Conservation (phyloP, 257 asterid species). For the Anisodus acutangulus region DNA sequence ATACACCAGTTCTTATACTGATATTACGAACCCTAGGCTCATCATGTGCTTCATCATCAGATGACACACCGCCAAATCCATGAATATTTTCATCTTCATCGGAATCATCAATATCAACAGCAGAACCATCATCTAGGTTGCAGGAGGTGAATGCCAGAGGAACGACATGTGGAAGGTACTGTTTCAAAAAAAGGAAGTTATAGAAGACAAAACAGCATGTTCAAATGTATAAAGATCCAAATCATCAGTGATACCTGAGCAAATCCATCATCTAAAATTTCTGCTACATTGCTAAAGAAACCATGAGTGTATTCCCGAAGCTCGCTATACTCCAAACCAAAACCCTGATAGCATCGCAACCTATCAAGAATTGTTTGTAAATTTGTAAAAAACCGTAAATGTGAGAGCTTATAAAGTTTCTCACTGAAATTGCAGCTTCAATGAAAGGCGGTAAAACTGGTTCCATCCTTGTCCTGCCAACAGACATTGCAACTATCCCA, state of each 20-base stretch:
- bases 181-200: constrained; percentile 37
- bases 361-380: constrained; percentile 32
- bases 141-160: constrained; percentile 87
- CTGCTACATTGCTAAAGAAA: constrained; percentile 92
- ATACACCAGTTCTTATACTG: constrained; percentile 96
- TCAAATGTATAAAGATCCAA: constrained; percentile 29
- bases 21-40: constrained; percentile 96
- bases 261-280: constrained; percentile 88
- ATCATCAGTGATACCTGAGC: constrained; percentile 62
- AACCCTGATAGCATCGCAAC: constrained; percentile 66
- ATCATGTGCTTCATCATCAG: constrained; percentile 97
- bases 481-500: constrained; percentile 96
- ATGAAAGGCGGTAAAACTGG: constrained; percentile 84
- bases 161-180: constrained; percentile 96
- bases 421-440: constrained; percentile 93
- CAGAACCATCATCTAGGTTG: constrained; percentile 99
- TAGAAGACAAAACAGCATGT: constrained; percentile 34
- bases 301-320: constrained; percentile 99
- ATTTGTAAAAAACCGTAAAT: constrained; percentile 9
- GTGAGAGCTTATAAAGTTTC: constrained; percentile 31
- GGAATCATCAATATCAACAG: constrained; percentile 91
- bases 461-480: constrained; percentile 90
- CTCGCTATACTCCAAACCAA: constrained; percentile 87
- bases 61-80: constrained; percentile 93
- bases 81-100: constrained; percentile 73